phyloP scores from a whole-genome alignment of 495 filamentous ascomycete genomes.

The Cladorrhinum samala region DNA sequence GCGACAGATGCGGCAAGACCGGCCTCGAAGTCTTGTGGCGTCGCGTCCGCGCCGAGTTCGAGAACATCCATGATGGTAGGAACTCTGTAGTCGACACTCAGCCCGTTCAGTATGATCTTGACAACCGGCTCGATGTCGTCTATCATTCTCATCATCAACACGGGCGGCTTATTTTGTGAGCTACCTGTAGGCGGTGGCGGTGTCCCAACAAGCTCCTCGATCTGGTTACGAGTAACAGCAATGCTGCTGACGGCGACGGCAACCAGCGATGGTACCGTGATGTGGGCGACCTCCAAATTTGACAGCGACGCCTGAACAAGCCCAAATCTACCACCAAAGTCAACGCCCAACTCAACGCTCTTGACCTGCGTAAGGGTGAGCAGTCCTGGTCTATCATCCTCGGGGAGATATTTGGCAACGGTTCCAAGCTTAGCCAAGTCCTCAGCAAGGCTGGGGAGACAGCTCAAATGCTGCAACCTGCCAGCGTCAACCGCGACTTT shows the following conservation, averaged over 20 bases:
- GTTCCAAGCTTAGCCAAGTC: conserved; percentile 77
- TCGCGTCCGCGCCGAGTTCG: conserved; percentile 57
- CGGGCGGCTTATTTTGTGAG: conserved; percentile 47
- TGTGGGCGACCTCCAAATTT: conserved; percentile 70
- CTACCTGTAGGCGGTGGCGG: conserved; percentile 9
- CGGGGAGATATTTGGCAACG: conserved; percentile 89
- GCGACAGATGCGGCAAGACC: conserved; percentile 74
- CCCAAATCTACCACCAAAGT: conserved; percentile 61
- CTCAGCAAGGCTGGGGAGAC: conserved; percentile 61
- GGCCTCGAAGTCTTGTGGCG: conserved; percentile 66
- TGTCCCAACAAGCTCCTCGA: conserved; percentile 59
- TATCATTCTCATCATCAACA: conserved; percentile 64
- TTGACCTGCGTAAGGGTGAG: conserved; percentile 66
- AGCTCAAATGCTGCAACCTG: conserved; percentile 53
- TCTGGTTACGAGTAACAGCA: conserved; percentile 53
- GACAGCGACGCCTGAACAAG: conserved; percentile 48
- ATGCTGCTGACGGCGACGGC: conserved; percentile 64
- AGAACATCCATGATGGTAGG: conserved; percentile 73
- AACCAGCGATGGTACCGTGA: conserved; percentile 73
- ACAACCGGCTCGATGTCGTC: conserved; percentile 91
- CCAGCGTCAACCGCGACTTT: conserved; percentile 51
- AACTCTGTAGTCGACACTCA: conserved; percentile 79
- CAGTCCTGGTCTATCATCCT: conserved; percentile 89
- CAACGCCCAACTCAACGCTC: conserved; percentile 50
- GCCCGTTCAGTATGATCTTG: conserved; percentile 76